Conservation (phyloP, 2,329 filamentous ascomycete genomes). For the Furcasterigmium sp. region DNA sequence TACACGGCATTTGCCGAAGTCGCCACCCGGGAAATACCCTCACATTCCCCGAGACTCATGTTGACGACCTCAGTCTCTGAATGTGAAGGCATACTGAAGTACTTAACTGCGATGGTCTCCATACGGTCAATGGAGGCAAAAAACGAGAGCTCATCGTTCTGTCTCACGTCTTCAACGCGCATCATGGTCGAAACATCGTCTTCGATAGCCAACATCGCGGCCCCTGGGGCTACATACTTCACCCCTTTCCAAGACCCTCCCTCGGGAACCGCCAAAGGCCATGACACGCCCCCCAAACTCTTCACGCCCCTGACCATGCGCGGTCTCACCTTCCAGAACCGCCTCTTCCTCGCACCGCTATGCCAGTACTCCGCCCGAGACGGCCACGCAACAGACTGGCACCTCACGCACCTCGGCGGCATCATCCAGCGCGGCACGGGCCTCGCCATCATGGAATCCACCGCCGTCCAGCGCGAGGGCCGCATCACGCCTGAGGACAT, state of each 20-base stretch:
- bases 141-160: too few relatives aligned
- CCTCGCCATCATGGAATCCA: slow-evolving; percentile 60
- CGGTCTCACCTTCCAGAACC: slow-evolving; percentile 36
- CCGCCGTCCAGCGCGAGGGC: slow-evolving; percentile 56
- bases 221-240: slow-evolving; percentile 35
- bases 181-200: background rate
- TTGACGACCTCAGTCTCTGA: too few relatives aligned
- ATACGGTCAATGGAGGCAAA: too few relatives aligned
- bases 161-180: too few relatives aligned
- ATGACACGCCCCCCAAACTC: slow-evolving; percentile 36
- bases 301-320: slow-evolving; percentile 42
- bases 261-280: slow-evolving; percentile 37
- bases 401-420: slow-evolving; percentile 67
- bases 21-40: too few relatives aligned
- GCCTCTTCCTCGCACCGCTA: slow-evolving; percentile 39
- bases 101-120: too few relatives aligned
- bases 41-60: too few relatives aligned
- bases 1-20: too few relatives aligned
- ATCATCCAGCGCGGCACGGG: slow-evolving; percentile 65
- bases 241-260: slow-evolving; percentile 40
- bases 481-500: slow-evolving; percentile 64
- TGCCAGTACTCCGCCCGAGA: slow-evolving; percentile 40
- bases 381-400: slow-evolving; percentile 65
- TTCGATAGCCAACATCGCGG: slow-evolving; percentile 16
- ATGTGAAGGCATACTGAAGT: too few relatives aligned